Evolutionary conservation across 139 green algal genomes (phyloP), one percentile per base, ranked within the genome.

Genomic region (Chlamydomonas sphaeroides): DNA sequence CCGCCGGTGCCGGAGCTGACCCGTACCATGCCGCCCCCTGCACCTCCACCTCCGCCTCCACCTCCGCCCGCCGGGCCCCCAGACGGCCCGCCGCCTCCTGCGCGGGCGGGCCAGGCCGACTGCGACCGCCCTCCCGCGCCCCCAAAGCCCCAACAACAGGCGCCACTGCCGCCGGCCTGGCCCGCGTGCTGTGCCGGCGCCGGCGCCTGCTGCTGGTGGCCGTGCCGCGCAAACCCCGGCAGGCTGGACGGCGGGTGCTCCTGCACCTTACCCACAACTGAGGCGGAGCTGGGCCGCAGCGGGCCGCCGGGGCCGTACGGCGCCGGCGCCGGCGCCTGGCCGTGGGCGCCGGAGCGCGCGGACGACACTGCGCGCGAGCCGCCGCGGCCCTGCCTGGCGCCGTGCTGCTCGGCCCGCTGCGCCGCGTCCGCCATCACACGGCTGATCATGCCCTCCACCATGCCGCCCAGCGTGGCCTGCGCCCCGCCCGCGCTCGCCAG

Each of bases 241-340:
- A 77, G 20, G 45, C 15, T 32, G 17, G 48, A 42, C 1, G 56
- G 28, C 1, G 72, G 21, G 39, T 69, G 56, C 56, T 80, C 72
- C 56, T 68, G 56, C 28, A 80, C 72, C 38, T 38, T 28, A 2
- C 72, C 72, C 28, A 80, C 72, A 15, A 68, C 56, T 4, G 72
- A 80, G 1, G 72, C 72, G 7, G 72, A 80, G 72, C 72, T 80
- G 15, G 72, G 72, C 35, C 72, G 72, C 56, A 80, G 72, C 65
- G 28, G 26, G 21, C 11, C 56, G n/a, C n/a, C 53, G 17, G 28
- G 17, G 53, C 53, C 45, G 14, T 51, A 51, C 45, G n/a, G n/a
- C 45, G 45, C 45, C 45, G 45, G 10, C 45, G 45, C 45, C 45
- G 45, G 10, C 45, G 45, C 45, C 45, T 14, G 45, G 45, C 10